Conservation (phyloP, 768 basidiomycete species). For the Suillus luteus region DNA sequence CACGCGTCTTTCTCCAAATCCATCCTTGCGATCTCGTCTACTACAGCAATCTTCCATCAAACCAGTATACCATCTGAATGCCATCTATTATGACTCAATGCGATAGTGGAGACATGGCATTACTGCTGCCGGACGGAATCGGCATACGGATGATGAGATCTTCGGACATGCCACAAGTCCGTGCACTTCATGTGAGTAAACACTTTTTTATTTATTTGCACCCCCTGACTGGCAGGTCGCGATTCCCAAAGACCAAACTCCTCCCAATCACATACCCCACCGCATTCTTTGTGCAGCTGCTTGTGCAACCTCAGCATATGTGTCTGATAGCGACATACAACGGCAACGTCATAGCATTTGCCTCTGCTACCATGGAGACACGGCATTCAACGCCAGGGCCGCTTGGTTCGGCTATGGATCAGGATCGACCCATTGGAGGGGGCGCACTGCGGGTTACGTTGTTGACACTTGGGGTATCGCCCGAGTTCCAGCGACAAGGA, state of each 20-base stretch:
- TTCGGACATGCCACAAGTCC: conserved; percentile 30
- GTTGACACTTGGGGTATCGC: conserved; percentile 34
- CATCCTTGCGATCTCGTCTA: not conserved
- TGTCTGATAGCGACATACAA: conserved; percentile 31
- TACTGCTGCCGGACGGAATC: conserved; percentile 13
- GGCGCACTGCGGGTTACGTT: conserved; percentile 23
- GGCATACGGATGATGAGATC: conserved; percentile 30
- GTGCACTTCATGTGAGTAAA: conserved; percentile 27
- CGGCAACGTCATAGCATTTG: conserved; percentile 28
- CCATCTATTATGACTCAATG: not conserved
- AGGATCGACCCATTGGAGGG: conserved; percentile 10
- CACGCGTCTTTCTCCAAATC: not conserved
- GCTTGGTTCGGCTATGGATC: conserved; percentile 8
- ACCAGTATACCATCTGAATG: not conserved
- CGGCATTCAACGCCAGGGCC: conserved; percentile 9
- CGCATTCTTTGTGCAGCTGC: conserved; percentile 35
- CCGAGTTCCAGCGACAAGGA: conserved; percentile 29
- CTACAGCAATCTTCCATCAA: not conserved
- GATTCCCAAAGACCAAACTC: conserved; percentile 21
- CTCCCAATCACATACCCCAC: conserved; percentile 30
- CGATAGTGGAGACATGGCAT: too few species aligned
- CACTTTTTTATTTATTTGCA: not conserved
- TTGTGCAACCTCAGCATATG: conserved; percentile 31
- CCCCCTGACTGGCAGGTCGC: not conserved
- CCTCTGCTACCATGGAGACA: conserved; percentile 25